Evolutionary conservation across 495 filamentous ascomycete genomes (phyloP), one percentile per base, ranked within the genome.

Genomic region (Chlorociboria aeruginascens): DNA sequence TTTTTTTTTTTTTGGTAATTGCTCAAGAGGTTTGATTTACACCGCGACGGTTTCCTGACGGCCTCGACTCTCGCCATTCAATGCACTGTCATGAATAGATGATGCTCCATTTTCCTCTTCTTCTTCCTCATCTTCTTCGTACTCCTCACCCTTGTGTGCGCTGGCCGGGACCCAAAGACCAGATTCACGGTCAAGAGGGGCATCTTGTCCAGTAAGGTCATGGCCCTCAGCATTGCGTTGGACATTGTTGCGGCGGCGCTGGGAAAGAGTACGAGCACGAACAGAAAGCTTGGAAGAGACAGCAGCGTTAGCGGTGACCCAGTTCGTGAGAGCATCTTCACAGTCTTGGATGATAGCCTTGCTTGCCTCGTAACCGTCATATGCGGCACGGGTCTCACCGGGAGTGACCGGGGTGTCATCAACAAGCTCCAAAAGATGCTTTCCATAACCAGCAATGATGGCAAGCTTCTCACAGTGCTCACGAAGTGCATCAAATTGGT

Each of bases 311-410:
- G 86, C 80, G 48, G 77, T 69, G 8, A 97, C 86, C 92, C 92
- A 98, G 71, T 95, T 96, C 54, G 86, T 95, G 42, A 98, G 81
- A 6, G 93, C 76, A 57, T 97, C 89, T 64, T 98, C 92, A 65
- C 92, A 98, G 65, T 98, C 92, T 70, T 97, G 93, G 65, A 98
- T 97, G 69, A 98, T 97, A 45, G 84, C 89, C 70, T 97, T 97
- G 77, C 85, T 92, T 52, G 89, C 89, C 57, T 98, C 92, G 64
- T 98, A 98, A 51, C 92, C 93, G 60, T 98, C 92, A 64, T 98
- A 98, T 0, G 93, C 88, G 38, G 87, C 76, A 51, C 92, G 86
- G 9, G 92, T 97, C 73, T 98, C 92, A 52, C 92, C 92, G 6
- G 92, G 92, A 3, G 92, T 98, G 43, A 98, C 92, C 3, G 92